Conservation (phyloP, 768 basidiomycete genomes). For the Exsudoporus frostii region DNA sequence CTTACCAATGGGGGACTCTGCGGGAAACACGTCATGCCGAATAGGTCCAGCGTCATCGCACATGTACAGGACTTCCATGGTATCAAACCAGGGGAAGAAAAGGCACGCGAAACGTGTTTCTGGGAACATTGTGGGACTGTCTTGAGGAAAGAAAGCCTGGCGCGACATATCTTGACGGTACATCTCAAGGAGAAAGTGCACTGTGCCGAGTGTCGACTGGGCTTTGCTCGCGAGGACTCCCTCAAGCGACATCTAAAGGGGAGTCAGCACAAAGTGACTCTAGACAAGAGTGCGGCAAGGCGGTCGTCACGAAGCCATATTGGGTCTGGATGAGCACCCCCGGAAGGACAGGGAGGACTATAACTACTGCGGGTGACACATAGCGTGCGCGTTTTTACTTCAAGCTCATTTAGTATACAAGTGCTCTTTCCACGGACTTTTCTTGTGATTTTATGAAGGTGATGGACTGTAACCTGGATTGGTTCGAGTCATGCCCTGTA, state of each 20-base stretch:
- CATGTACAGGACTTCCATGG: constrained; percentile 17
- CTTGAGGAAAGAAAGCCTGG: constrained; percentile 30
- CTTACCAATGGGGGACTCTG: constrained; percentile 4
- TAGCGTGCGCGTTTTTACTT: neutral
- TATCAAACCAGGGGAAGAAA: constrained; percentile 18
- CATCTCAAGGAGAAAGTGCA: constrained; percentile 17
- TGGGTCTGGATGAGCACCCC: neutral
- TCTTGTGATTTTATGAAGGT: neutral
- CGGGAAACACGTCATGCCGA: neutral
- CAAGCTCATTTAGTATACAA: too few relatives aligned
- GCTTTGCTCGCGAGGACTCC: constrained; percentile 30
- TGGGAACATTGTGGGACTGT: constrained; percentile 18
- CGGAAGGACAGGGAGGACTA: neutral
- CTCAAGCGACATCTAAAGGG: constrained; percentile 26
- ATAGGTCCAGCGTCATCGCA: constrained; percentile 15
- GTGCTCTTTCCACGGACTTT: neutral
- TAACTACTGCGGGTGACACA: neutral
- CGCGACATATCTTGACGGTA: constrained; percentile 26
- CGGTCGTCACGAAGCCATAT: neutral
- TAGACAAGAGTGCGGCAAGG: neutral
- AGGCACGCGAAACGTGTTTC: constrained; percentile 7
- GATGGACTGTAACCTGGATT: neutral
- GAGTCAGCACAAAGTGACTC: constrained; percentile 4
- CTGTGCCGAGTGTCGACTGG: constrained; percentile 15
- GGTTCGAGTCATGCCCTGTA: too few relatives aligned